A percentile compares a stretch with the other conserved stretches of the same genome.
These are phyloP conservation scores for Serendipita indica DNA, from an alignment of 768 basidiomycete species.

Conservation along the genomic window DNA sequence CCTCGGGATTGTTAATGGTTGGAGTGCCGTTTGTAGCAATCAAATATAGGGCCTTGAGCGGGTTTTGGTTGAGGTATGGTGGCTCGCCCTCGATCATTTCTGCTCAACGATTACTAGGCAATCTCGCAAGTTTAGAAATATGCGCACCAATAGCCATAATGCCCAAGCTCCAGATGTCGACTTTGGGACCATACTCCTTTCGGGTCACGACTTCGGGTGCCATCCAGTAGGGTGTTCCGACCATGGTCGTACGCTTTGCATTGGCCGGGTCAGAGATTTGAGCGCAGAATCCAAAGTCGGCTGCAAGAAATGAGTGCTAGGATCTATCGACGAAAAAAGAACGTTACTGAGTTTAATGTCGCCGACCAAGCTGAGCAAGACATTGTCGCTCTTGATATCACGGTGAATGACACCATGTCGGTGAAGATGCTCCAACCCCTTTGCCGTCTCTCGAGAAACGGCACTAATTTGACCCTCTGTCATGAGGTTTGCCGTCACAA, in stretches of 20 bases:
- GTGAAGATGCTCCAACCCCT: conserved; percentile 90
- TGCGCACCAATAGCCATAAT: conserved; percentile 87
- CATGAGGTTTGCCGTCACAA: conserved; percentile 92
- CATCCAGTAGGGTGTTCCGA: conserved; percentile 99
- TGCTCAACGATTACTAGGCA: conserved; percentile 21
- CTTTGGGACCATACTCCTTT: conserved; percentile 95
- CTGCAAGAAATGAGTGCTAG: conserved; percentile 26
- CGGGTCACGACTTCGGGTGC: conserved; percentile 95
- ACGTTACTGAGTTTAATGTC: conserved; percentile 95
- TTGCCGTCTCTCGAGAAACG: conserved; percentile 80
- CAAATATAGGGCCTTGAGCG: conserved; percentile 88
- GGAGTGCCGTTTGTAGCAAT: conserved; percentile 98
- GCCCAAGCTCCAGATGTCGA: conserved; percentile 94
- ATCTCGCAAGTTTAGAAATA: neutral
- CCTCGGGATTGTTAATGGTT: conserved; percentile 81
- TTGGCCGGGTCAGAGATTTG: conserved; percentile 83
- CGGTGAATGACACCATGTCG: conserved; percentile 95
- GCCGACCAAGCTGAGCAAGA: conserved; percentile 78
- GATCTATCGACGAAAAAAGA: neutral
- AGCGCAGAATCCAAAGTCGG: conserved; percentile 98
- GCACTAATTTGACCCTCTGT: conserved; percentile 98
- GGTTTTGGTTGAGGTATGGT: conserved; percentile 92
- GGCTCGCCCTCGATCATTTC: conserved; percentile 99
- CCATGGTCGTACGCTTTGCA: conserved; percentile 94
- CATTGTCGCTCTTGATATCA: conserved; percentile 98